A percentile compares a stretch with the other conserved stretches of the same genome.
Evolutionary conservation across 2,329 filamentous ascomycete genomes (phyloP).

Genomic region (Sclerotinia glacialis): DNA sequence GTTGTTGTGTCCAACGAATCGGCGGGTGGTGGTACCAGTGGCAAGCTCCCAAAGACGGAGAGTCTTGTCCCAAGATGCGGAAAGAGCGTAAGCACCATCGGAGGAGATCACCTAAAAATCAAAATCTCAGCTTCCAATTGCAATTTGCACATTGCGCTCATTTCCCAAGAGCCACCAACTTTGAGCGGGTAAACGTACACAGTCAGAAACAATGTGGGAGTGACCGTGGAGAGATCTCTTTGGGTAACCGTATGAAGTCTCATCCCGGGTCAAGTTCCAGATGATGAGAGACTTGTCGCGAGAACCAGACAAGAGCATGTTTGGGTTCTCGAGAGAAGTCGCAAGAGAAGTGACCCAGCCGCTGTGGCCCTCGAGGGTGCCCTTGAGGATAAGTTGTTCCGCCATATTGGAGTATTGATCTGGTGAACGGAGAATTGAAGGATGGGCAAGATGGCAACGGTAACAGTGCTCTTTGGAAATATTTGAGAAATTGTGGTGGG

Average conservation of each 20-base stretch:
- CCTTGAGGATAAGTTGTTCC: slow-evolving; percentile 70
- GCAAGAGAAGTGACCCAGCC: slow-evolving; percentile 99
- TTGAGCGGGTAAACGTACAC: slow-evolving; percentile 64
- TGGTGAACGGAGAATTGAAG: slow-evolving; percentile 27
- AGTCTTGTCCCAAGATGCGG: slow-evolving; percentile 99
- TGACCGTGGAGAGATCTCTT: slow-evolving; percentile 98
- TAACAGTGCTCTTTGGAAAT: slow-evolving; percentile 14
- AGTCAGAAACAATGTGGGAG: slow-evolving; percentile 99
- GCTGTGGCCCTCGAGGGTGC: slow-evolving; percentile 98
- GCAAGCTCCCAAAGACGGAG: slow-evolving; percentile 99
- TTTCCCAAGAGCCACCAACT: slow-evolving; percentile 9
- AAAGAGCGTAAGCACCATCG: slow-evolving; percentile 98
- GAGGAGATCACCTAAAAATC: slow-evolving; percentile 87
- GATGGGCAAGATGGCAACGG: slow-evolving; percentile 15
- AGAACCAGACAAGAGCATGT: slow-evolving; percentile 97
- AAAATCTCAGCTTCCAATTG: slow-evolving; percentile 42
- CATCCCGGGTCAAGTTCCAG: slow-evolving; percentile 99
- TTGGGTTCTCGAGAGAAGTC: slow-evolving; percentile 99
- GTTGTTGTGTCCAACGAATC: slow-evolving; percentile 99
- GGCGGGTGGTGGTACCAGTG: slow-evolving; percentile 93
- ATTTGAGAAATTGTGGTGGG: slow-evolving; percentile 24
- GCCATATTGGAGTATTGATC: slow-evolving; percentile 38
- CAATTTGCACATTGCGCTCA: slow-evolving; percentile 29
- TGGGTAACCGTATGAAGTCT: slow-evolving; percentile 96
- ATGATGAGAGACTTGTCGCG: slow-evolving; percentile 99